Evolutionary conservation across 495 filamentous ascomycete species (phyloP).

Genomic region (Paragyromitra xinjiangensis): DNA sequence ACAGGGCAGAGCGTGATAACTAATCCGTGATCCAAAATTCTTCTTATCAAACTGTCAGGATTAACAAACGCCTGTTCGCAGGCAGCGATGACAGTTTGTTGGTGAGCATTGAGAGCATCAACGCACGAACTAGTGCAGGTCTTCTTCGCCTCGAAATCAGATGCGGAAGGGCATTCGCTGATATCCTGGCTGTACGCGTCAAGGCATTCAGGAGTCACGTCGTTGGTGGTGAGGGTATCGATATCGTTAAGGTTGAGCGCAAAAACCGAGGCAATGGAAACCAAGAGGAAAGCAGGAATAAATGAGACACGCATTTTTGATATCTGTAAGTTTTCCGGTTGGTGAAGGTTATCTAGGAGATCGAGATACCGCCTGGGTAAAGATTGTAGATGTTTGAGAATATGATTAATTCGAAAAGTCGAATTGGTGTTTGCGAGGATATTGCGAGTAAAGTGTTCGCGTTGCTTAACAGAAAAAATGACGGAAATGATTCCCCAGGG

Average conservation of each 20-base stretch:
- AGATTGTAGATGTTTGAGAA: conserved; percentile 7
- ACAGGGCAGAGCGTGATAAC: conserved; percentile 40
- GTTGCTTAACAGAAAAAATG: conserved; percentile 25
- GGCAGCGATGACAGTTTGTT: conserved; percentile 25
- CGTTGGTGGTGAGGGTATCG: conserved; percentile 15
- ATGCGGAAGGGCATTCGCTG: conserved; percentile 22
- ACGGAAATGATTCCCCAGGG: conserved; percentile 42
- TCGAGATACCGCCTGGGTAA: conserved; percentile 50
- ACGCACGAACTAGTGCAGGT: conserved; percentile 29
- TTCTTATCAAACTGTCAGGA: conserved; percentile 38
- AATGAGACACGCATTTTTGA: conserved; percentile 46
- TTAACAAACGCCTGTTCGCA: conserved; percentile 50
- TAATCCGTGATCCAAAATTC: conserved; percentile 44
- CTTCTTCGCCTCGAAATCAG: conserved; percentile 23
- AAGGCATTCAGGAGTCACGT: conserved; percentile 47
- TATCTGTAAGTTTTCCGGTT: not conserved
- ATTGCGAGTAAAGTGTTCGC: conserved; percentile 11
- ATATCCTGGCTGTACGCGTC: conserved; percentile 37
- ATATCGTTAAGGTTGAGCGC: conserved; percentile 39
- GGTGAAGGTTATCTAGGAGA: not conserved
- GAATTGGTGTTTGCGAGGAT: not conserved
- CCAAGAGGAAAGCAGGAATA: conserved; percentile 33
- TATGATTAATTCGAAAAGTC: conserved; percentile 2
- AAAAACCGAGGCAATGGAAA: conserved; percentile 16
- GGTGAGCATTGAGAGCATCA: conserved; percentile 20